phyloP scores from a whole-genome alignment of 2,329 filamentous ascomycete genomes.

The Colletotrichum sidae region DNA sequence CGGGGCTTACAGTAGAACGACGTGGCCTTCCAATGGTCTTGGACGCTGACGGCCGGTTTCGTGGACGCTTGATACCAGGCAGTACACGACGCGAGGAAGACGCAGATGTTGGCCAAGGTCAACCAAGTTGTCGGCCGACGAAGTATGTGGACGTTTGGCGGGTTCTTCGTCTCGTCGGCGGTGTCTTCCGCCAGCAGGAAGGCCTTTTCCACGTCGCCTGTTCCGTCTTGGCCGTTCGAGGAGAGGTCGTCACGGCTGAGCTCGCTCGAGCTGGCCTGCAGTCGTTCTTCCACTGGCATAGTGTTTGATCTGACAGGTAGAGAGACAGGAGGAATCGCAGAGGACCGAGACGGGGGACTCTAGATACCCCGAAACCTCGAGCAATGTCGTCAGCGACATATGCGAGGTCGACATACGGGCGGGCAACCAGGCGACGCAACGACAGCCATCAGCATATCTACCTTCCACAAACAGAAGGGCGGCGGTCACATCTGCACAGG shows the following conservation, averaged over 20 bases:
- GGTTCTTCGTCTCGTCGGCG: neutral
- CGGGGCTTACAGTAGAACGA: conserved; percentile 9
- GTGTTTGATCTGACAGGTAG: neutral
- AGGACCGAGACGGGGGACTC: neutral
- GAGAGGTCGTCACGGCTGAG: neutral
- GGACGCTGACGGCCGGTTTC: neutral
- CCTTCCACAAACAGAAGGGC: no score
- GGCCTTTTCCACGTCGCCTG: conserved; percentile 1
- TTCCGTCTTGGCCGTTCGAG: neutral
- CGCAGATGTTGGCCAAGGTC: neutral
- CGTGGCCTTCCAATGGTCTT: conserved; percentile 20
- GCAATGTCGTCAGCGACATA: no score
- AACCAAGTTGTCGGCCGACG: neutral
- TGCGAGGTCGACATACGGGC: no score
- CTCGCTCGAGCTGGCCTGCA: neutral
- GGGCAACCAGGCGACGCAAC: no score
- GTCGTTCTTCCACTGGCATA: neutral
- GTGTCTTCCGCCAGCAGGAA: neutral
- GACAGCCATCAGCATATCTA: no score
- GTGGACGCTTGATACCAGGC: neutral
- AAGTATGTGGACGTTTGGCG: neutral
- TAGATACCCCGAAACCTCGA: neutral
- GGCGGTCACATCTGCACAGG: no score
- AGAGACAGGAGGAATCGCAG: neutral
- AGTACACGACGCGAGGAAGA: conserved; percentile 2